Percentiles rank a stretch among this genome's conserved stretches.
phyloP scores from a whole-genome alignment of 23 red algal genomes.

The Gracilaria domingensis region DNA sequence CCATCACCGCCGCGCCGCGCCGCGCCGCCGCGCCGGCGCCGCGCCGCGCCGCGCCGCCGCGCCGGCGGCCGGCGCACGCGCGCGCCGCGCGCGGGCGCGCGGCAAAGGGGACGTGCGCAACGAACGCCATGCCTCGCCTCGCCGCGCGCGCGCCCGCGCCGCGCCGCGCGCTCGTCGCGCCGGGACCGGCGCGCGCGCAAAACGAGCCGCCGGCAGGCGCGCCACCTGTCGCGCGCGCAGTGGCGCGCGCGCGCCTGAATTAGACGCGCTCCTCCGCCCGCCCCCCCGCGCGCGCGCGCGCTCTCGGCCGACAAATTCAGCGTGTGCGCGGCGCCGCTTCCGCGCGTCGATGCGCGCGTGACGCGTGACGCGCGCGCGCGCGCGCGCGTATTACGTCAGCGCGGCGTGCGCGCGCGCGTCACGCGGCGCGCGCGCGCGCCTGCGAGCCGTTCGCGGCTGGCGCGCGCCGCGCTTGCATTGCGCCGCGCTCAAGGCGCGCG shows the following conservation, averaged over 20 bases:
- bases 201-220: neutral
- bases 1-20: neutral
- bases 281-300: neutral
- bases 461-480: neutral
- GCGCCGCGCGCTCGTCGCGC: neutral
- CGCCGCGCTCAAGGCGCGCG: neutral
- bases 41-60: neutral
- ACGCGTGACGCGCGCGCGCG: neutral
- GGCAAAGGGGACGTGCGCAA: too few relatives aligned
- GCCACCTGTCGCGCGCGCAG: constrained; percentile 1
- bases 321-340: neutral
- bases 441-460: too few relatives aligned
- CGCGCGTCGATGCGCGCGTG: too few relatives aligned
- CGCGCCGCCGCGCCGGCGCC: neutral
- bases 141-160: neutral
- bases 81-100: too few relatives aligned
- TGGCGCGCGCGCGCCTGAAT: too few relatives aligned
- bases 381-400: neutral
- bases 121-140: neutral
- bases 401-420: too few relatives aligned
- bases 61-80: neutral
- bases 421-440: too few relatives aligned
- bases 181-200: too few relatives aligned
- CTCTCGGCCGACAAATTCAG: neutral
- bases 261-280: too few relatives aligned